Conservation (phyloP, 306 rosid species). For the Alnus glutinosa region DNA sequence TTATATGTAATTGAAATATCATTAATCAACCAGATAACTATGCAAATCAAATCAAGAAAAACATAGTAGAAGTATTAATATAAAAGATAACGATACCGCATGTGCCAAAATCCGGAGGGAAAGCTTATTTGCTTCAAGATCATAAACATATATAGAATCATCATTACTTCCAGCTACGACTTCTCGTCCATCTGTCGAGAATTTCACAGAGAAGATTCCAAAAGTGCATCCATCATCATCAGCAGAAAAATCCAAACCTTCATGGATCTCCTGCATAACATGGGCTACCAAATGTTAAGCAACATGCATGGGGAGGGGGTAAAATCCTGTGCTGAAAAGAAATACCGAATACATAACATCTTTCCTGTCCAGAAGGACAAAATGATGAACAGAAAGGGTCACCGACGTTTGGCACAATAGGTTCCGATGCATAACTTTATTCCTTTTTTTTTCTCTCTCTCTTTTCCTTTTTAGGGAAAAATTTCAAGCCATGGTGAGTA, state of each 20-base stretch:
- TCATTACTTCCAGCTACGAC: constrained; percentile 90
- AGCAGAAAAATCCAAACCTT: constrained; percentile 63
- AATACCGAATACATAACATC: background rate
- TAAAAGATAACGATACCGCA: constrained; percentile 40
- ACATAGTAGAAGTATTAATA: background rate
- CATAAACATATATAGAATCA: constrained; percentile 78
- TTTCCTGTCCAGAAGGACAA: background rate
- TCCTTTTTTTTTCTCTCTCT: background rate
- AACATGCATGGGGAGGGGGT: background rate
- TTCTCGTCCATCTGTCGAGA: constrained; percentile 84
- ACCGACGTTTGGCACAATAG: background rate
- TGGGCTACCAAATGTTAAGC: constrained; percentile 22
- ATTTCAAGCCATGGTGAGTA: background rate
- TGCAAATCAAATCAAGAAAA: background rate
- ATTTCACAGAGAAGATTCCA: constrained; percentile 85
- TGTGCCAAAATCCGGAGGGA: constrained; percentile 86
- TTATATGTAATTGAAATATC: no score
- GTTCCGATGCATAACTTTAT: background rate
- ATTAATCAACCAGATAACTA: background rate
- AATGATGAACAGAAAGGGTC: background rate
- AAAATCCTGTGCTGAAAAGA: background rate
- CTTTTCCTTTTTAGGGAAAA: background rate
- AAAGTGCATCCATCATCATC: constrained; percentile 51
- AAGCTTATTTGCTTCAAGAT: constrained; percentile 77
- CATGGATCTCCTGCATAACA: constrained; percentile 77